Evolutionary conservation across 257 asterid genomes (phyloP), one percentile per base, ranked within the genome.

Genomic region (Henckelia pumila): DNA sequence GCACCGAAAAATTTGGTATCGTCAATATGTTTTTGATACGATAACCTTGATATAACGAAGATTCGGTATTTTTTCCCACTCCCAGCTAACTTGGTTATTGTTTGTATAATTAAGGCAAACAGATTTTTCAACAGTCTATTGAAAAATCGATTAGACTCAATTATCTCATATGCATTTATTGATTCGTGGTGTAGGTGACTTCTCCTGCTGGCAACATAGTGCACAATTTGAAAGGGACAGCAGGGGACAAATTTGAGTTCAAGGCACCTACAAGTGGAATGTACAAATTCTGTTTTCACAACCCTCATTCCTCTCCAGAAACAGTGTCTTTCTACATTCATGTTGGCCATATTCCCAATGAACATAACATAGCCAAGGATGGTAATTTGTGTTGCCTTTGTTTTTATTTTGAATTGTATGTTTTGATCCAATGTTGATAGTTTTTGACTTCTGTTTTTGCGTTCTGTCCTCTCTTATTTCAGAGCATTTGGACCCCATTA

Each of bases 241-340:
- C 87, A 8, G 97, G 86, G 44, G 89, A 86, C n/a, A 93, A 89
- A 73, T 93, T 89, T 66, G 92, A 93, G 74, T 86, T 93, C 23
- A 93, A 81, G 81, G 96, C 91, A 61, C 83, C 94, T 57, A 61
- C 63, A 68, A 80, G 68, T 66, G 98, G 98, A 75, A 88, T 93
- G 96, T 77, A 88, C 83, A 93, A 88, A 77, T 93, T 93, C 33
- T 93, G 98, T 78, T 92, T 92, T 81, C 89, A 89, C 68, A 92
- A 92, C 67, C 84, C 95, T 63, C 71, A 79, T 11, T 77, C 86
- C 26, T 52, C 82, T 22, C 95, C 97, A 8, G 96, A 89, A 80
- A 66, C 89, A 0, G 93, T 92, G 76, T 86, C 98, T 67, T 92
- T 92, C 86, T 77, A 81, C 83, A 86, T 92, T 52, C 98, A 89